Evolutionary conservation across 2,329 filamentous ascomycete genomes (phyloP), one percentile per base, ranked within the genome.

Genomic region (Cryphonectria japonica): DNA sequence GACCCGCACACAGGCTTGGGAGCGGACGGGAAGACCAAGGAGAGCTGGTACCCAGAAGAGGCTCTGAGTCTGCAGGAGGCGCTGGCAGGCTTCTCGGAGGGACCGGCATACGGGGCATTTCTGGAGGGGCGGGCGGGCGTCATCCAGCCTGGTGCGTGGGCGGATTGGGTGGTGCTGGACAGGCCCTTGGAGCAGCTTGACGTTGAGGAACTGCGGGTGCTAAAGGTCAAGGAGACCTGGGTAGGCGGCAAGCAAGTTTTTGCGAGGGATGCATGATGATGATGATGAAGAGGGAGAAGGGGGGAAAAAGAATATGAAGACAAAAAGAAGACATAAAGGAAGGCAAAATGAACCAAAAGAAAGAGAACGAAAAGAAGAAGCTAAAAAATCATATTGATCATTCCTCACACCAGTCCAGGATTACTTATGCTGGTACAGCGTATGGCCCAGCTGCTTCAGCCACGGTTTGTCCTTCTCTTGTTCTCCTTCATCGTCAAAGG

Each of bases 91-190:
- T 92, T 92, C 75, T 91, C 89, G 0, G 79, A 81, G 11, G 87
- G 86, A 0, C 85, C 87, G 3, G 89, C 89, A 1, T 84, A 87
- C 74, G 89, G 85, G 0, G 88, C 84, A 0, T 91, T 91, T 65
- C 80, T 87, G 65, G 88, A 91, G 62, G 85, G 83, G 0, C 85
- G 83, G 74, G 87, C 88, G 1, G 91, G 90, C 0, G 82, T 86
- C 0, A 90, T 93, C 41, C 79, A 83, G 68, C 78, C 82, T n/a
- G 89, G 89, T 0, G 88, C 87, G 0, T 88, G 88, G 77, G 91
- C 90, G 0, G 91, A 93, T 78, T 93, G 90, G 90, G 83, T 93
- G 4, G 89, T 93, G n/a, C 79, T 93, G 16, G 89, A 92, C 73
- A 78, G 82, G 72, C 85, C 87, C 61, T 76, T 92, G 0, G 85